Evolutionary conservation across 331 rosid genomes (phyloP), one percentile per base, ranked within the genome.

Genomic region (Pyracantha coccinea): DNA sequence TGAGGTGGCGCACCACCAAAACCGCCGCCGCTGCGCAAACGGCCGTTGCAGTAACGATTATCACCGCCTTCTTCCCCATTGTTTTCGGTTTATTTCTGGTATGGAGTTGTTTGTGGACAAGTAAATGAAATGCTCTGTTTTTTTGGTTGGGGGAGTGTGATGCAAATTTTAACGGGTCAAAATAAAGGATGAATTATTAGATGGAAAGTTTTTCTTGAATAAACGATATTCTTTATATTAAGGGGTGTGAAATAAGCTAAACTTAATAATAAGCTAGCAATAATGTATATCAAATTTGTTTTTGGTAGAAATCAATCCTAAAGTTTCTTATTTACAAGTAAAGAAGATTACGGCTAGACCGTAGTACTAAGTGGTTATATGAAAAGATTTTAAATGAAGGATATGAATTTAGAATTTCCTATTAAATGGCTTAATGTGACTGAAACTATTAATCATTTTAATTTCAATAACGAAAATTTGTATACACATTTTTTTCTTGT

Each of bases 51-150:
- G 86, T 77, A n/a, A 82, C 76, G 50, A 82, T 77, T 25, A 79
- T 80, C 62, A 78, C 85, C 29, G 65, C 83, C 72, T 74, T 85
- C 83, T 80, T 82, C 68, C 78, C 80, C 89, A 82, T 82, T 20
- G 19, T 61, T 73, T 73, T 32, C 17, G 69, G 13, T 35, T 31
- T 21, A 55, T 29, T 47, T 41, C 50, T 31, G 21, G 68, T 15
- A 57, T 11, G 16, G 63, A 52, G 61, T 59, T 3, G 41, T 59
- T 24, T 28, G 54, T 4, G 66, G 75, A 55, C 55, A 70, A 10
- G 13, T 13, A 19, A 16, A 63, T 63, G 68, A 24, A 41, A 41
- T 68, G 72, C 21, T 17, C 6, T 44, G 67, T 33, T 72, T 57
- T 8, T 57, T 72, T 35, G 54, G 33, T 21, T 33, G 75, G 44